A percentile compares a stretch with the other conserved stretches of the same genome.
Conservation (phyloP, 2,329 filamentous ascomycete genomes). For the Penicillium sp. region DNA sequence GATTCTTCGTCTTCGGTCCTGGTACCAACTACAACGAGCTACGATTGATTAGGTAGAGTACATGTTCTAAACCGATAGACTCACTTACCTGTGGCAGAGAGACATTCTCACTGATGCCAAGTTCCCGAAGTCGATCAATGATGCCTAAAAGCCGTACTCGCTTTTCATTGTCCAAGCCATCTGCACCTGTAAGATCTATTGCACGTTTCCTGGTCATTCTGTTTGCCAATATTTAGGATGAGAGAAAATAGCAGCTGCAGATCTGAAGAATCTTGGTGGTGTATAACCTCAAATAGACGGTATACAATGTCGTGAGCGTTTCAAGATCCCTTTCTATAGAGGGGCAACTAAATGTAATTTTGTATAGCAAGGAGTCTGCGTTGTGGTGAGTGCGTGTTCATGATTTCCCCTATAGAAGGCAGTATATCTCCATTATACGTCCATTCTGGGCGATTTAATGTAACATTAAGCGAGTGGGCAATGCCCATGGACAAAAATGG, state of each 20-base stretch:
- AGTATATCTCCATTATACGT: no score
- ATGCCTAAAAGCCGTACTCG: neutral
- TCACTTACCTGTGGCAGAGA: slow-evolving; percentile 31
- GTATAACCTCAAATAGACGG: neutral
- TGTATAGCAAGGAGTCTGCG: no score
- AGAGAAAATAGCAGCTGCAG: neutral
- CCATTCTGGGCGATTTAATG: no score
- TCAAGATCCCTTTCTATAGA: no score
- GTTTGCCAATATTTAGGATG: neutral
- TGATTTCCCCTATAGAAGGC: no score
- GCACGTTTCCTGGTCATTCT: neutral
- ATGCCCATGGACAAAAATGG: no score
- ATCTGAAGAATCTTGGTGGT: neutral
- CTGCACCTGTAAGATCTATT: neutral
- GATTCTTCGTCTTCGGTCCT: slow-evolving; percentile 6
- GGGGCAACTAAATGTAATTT: no score
- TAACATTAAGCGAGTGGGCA: no score
- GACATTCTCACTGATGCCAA: slow-evolving; percentile 29
- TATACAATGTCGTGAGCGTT: neutral
- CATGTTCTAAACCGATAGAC: neutral
- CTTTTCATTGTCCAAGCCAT: neutral
- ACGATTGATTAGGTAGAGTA: neutral
- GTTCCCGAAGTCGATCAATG: slow-evolving; percentile 30
- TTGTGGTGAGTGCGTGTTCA: no score
- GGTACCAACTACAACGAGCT: slow-evolving; percentile 37